Base-by-base conservation (phyloP, 2,329 filamentous ascomycete species). In the Chlorencoelia australis region DNA sequence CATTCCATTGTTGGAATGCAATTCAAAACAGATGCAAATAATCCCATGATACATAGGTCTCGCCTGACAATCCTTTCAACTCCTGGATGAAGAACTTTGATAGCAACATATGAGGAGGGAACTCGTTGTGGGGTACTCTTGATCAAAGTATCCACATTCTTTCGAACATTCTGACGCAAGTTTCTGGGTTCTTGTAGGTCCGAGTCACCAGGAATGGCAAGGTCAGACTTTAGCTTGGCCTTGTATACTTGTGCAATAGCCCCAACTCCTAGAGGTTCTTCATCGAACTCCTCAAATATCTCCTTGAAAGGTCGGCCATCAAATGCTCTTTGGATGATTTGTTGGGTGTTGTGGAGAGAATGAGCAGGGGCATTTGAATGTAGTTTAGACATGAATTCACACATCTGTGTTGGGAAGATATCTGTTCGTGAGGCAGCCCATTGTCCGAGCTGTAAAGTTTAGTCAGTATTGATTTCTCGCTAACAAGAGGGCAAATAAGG, bases 211-310 rank as follows among this genome's bases (percentile, higher is more conserved):
- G 75, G 72, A 1, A 69, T 71, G 5, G 82, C 77, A 35, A 96
- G 64, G 48, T 83, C 79, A 0, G 82, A 73, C 54, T 87, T 93
- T 30, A 98, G 63, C 58, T 87, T 95, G 1, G 91, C 91, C 56
- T 86, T 93, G 69, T 98, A 98, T 3, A 96, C 91, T 58, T 98
- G 91, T 0, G 91, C 91, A 51, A 98, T 96, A 19, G 91, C 91
- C 8, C 91, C 91, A 1, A 96, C 89, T 1, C 91, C 91, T 0
- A 98, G 65, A 0, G 91, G 91, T 47, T 69, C 76, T 60, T 93
- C 84, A 18, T 95, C 71, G 48, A 98, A 98, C 57, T 96, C 91
- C 19, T 94, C 85, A 51, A 98, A 98, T 41, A 98, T 95, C 4
- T 94, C 84, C 9, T 89, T 78, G 46, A 98, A 95, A 0, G 61